Evolutionary conservation across 305 asterid genomes (phyloP).

Genomic region (Fraxinus greggii): DNA sequence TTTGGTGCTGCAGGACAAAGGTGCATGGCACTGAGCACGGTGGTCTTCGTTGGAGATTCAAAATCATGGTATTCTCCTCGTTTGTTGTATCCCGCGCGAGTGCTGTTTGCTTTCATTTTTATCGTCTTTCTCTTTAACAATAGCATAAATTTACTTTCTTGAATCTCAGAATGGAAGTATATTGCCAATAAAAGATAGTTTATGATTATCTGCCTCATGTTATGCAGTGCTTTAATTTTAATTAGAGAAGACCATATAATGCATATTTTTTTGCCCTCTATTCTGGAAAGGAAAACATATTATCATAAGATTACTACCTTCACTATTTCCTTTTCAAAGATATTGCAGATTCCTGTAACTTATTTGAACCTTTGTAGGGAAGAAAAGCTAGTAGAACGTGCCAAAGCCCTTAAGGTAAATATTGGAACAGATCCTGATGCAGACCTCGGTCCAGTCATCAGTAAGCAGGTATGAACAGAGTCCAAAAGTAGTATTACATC

Average conservation of each 20-base stretch:
- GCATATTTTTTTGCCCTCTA: background rate
- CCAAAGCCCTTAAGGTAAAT: slow-evolving; percentile 82
- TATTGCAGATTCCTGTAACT: background rate
- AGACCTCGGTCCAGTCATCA: slow-evolving; percentile 96
- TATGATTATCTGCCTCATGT: background rate
- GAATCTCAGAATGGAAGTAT: background rate
- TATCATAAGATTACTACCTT: background rate
- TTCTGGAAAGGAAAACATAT: slow-evolving; percentile 3
- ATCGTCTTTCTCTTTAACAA: background rate
- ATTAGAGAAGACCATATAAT: background rate
- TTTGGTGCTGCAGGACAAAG: slow-evolving; percentile 99
- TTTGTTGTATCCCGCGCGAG: background rate
- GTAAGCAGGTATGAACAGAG: slow-evolving; percentile 66
- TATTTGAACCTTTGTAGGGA: slow-evolving; percentile 57
- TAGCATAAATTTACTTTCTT: slow-evolving; percentile 2
- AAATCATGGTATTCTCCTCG: slow-evolving; percentile 58
- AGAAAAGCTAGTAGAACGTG: slow-evolving; percentile 79
- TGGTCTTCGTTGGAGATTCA: slow-evolving; percentile 88
- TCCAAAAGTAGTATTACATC: slow-evolving; percentile 13
- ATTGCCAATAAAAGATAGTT: background rate
- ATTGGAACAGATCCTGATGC: slow-evolving; percentile 91
- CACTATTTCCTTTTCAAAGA: slow-evolving; percentile 2
- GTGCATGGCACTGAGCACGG: slow-evolving; percentile 96
- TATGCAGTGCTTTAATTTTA: background rate
- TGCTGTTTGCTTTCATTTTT: background rate